Conservation (phyloP, 495 filamentous ascomycete genomes). For the Patellaria atrata region DNA sequence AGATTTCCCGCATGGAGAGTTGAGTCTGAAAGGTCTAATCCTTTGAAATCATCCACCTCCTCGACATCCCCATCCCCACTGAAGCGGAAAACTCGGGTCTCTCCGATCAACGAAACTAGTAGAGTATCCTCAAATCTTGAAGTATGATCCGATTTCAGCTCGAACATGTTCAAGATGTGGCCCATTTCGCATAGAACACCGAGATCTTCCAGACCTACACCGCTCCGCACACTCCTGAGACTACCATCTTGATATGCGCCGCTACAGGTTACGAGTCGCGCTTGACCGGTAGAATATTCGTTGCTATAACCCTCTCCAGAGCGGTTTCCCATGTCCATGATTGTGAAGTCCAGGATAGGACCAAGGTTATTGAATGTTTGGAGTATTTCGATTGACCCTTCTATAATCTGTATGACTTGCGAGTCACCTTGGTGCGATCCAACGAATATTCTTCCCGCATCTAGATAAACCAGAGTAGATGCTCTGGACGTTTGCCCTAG, state of each 20-base stretch:
- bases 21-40: conserved; percentile 50
- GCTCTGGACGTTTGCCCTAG: conserved; percentile 61
- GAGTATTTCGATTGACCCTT: conserved; percentile 44
- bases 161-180: conserved; percentile 56
- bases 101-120: conserved; percentile 64
- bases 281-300: conserved; percentile 88
- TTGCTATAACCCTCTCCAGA: conserved; percentile 63
- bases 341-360: conserved; percentile 79
- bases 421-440: conserved; percentile 90
- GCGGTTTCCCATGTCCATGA: conserved; percentile 88
- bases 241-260: conserved; percentile 79
- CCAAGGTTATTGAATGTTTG: conserved; percentile 77
- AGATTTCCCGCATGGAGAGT: conserved; percentile 62
- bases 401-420: conserved; percentile 53
- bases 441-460: conserved; percentile 59
- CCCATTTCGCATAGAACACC: conserved; percentile 70
- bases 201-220: conserved; percentile 82
- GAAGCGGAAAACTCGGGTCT: conserved; percentile 75
- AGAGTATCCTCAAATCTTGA: conserved; percentile 49
- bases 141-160: conserved; percentile 37
- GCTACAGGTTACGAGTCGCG: conserved; percentile 81
- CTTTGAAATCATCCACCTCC: conserved; percentile 60
- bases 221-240: conserved; percentile 75
- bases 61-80: conserved; percentile 63
- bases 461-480: conserved; percentile 64